Conservation (phyloP, 148 eudicot species). For the Polygonum maritimum region DNA sequence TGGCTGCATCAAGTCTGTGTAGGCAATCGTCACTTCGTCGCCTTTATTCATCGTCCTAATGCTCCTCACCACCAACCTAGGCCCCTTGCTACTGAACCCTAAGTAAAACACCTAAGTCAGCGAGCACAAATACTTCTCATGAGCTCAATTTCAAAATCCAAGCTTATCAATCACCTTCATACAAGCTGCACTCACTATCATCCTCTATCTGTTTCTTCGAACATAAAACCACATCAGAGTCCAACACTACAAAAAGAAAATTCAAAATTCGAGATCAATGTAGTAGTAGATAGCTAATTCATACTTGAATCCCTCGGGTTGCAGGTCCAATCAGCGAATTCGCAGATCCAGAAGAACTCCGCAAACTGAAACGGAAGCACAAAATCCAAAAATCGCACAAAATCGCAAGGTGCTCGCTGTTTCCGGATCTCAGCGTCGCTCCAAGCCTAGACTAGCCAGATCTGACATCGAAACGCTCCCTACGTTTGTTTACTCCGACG, state of each 20-base stretch:
- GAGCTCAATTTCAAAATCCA: neutral
- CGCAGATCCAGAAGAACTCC: neutral
- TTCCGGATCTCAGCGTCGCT: too few species aligned
- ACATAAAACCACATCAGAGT: neutral
- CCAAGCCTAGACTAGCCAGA: too few species aligned
- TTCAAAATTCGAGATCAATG: neutral
- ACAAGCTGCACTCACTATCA: neutral
- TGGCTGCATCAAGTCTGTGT: slow-evolving; percentile 64
- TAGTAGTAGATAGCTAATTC: neutral
- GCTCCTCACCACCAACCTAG: slow-evolving; percentile 41
- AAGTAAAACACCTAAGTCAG: neutral
- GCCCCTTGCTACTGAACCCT: slow-evolving; percentile 43
- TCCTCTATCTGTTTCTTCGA: slow-evolving; percentile 6
- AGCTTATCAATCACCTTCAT: slow-evolving; percentile 18
- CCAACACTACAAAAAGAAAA: too few species aligned
- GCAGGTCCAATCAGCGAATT: slow-evolving; percentile 25
- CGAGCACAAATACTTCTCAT: neutral
- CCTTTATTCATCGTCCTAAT: slow-evolving; percentile 41
- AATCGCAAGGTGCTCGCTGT: too few species aligned
- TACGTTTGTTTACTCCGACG: too few species aligned
- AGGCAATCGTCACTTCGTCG: slow-evolving; percentile 59
- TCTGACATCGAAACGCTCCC: too few species aligned
- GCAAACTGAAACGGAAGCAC: slow-evolving; percentile 37
- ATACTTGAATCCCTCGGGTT: slow-evolving; percentile 12
- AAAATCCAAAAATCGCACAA: too few species aligned